phyloP scores from a whole-genome alignment of 106 monocot genomes.

The Vanilla planifolia region DNA sequence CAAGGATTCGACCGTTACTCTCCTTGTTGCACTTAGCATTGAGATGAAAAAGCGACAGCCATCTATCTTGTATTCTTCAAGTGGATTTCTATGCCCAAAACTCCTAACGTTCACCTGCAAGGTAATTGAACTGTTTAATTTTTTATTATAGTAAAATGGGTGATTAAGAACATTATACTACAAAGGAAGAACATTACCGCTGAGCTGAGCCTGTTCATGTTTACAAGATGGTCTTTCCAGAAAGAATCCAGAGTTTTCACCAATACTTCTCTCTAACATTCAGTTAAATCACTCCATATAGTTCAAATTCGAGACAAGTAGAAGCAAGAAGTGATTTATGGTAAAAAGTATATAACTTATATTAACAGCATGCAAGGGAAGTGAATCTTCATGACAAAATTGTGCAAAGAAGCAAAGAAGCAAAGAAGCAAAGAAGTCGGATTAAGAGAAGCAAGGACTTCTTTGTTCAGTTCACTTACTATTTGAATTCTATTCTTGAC shows the following conservation, averaged over 20 bases:
- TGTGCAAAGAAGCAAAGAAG: neutral
- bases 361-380: neutral
- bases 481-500: too few relatives aligned
- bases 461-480: too few relatives aligned
- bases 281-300: slow-evolving; percentile 1
- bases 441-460: too few relatives aligned
- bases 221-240: slow-evolving; percentile 95
- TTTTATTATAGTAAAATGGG: neutral
- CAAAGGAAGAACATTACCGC: slow-evolving; percentile 42
- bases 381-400: neutral
- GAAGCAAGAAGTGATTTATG: neutral
- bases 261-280: slow-evolving; percentile 74
- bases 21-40: slow-evolving; percentile 91
- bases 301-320: neutral
- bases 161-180: neutral
- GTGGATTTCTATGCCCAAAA: slow-evolving; percentile 96
- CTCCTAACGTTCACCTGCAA: slow-evolving; percentile 94
- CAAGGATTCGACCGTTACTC: slow-evolving; percentile 77
- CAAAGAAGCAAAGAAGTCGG: too few relatives aligned
- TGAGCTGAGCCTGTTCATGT: slow-evolving; percentile 98
- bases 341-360: neutral
- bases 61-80: slow-evolving; percentile 99
- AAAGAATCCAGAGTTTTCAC: slow-evolving; percentile 83
- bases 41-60: slow-evolving; percentile 99
- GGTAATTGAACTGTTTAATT: neutral